Evolutionary conservation across 495 filamentous ascomycete genomes (phyloP), one percentile per base, ranked within the genome.

Genomic region (Amniculicola lignicola): DNA sequence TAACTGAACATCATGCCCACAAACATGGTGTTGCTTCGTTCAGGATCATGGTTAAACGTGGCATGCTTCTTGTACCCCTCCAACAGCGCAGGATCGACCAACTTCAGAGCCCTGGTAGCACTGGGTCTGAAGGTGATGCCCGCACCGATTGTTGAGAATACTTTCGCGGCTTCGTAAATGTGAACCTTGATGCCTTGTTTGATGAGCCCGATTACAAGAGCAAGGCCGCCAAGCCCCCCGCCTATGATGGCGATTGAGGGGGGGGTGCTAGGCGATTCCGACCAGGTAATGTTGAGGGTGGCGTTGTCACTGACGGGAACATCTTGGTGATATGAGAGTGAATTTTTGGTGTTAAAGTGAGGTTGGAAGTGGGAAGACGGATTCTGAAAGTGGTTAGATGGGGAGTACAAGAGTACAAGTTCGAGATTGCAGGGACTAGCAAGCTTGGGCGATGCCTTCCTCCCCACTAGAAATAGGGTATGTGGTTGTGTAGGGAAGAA

Each of bases 151-250:
- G 81, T 78, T 1, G 69, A 68, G 33, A 83, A 78, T 0, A 58
- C 57, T 4, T 62, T 43, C 0, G 75, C 74, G 9, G 77, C 71
- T 54, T 83, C 81, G 68, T 82, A 85, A 45, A 83, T 64, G 4
- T 69, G 77, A 43, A 76, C 59, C 1, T 71, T 66, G 33, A 85
- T 28, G 15, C 39, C 29, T 15, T 43, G 67, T 51, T 51, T 54
- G 29, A 42, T 46, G 3, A 70, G 62, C 2, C 57, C 65, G 40
- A 68, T 62, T 1, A 65, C 63, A 9, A 70, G 54, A 2, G 31
- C 27, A 11, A 68, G 42, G 3, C 67, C 67, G 4, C 59, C 51
- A 15, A 70, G 59, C 16, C 67, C 65, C 27, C 67, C 67, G 12
- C 67, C 67, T n/a, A 66, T 41, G 36, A 70, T 66, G 39, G 65